Conservation (phyloP, 1,284 basidiomycete species). For the Hemileccinum hortonii region DNA sequence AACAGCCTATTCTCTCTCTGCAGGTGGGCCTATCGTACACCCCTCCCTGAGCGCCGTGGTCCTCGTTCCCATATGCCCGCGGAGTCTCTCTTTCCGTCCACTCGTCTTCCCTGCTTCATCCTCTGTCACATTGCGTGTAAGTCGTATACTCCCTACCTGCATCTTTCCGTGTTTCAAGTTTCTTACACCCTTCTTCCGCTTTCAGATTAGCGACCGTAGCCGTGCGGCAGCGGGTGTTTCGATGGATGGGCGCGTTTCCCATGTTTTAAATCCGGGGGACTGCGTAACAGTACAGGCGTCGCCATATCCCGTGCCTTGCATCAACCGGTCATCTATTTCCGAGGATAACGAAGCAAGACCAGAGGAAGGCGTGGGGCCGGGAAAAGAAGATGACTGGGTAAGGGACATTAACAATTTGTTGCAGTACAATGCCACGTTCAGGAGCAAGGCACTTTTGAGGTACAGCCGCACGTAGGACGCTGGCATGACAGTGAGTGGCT, state of each 20-base stretch:
- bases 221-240: constrained; percentile 87
- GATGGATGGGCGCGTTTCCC: constrained; percentile 88
- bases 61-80: constrained; percentile 92
- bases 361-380: constrained; percentile 60
- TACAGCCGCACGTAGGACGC: constrained; percentile 40
- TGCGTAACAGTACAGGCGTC: constrained; percentile 85
- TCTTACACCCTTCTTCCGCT: neutral
- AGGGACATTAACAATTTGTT: constrained; percentile 92
- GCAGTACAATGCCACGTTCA: constrained; percentile 89
- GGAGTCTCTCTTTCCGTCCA: constrained; percentile 90
- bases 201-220: constrained; percentile 80
- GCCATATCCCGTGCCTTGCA: constrained; percentile 89
- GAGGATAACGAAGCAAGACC: constrained; percentile 40
- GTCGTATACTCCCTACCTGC: constrained; percentile 26
- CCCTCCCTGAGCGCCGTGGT: constrained; percentile 89
- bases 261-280: constrained; percentile 79
- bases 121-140: constrained; percentile 76
- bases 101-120: constrained; percentile 88
- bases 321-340: constrained; percentile 77
- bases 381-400: constrained; percentile 93
- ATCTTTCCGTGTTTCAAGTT: neutral
- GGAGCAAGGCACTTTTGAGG: constrained; percentile 78
- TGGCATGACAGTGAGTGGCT: constrained; percentile 16
- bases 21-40: constrained; percentile 95
- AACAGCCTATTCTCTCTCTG: constrained; percentile 94